A percentile compares a stretch with the other conserved stretches of the same genome.
Conservation (phyloP, 2,329 filamentous ascomycete genomes). For the Samsoniella hepiali region DNA sequence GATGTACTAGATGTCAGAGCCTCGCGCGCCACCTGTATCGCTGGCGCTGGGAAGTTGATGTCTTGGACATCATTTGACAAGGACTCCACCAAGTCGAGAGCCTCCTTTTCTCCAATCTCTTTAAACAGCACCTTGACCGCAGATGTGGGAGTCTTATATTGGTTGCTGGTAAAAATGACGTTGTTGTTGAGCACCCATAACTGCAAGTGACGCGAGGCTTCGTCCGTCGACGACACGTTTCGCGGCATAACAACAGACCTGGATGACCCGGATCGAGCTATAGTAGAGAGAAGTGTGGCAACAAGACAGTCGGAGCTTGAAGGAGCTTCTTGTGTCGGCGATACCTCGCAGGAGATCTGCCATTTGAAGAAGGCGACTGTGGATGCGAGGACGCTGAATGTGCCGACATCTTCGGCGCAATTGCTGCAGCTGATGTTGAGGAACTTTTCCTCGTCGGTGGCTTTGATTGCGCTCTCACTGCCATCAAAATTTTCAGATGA, state of each 20-base stretch:
- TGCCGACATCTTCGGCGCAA: conserved; percentile 47
- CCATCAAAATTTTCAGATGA: conserved; percentile 28
- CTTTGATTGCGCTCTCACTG: conserved; percentile 29
- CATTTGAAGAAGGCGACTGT: conserved; percentile 57
- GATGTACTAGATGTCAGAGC: conserved; percentile 47
- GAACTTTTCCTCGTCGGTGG: conserved; percentile 27
- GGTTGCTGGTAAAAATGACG: conserved; percentile 46
- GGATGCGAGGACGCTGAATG: conserved; percentile 42
- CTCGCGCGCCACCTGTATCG: conserved; percentile 44
- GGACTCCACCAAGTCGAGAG: conserved; percentile 47
- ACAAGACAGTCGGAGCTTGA: conserved; percentile 50
- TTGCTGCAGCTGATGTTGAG: conserved; percentile 44
- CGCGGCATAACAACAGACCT: conserved; percentile 51
- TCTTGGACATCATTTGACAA: conserved; percentile 58
- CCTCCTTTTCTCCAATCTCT: conserved; percentile 40
- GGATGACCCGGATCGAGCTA: conserved; percentile 55
- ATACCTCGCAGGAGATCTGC: conserved; percentile 45
- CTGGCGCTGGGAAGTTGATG: conserved; percentile 49
- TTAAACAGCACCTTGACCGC: conserved; percentile 56
- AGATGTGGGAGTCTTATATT: conserved; percentile 26
- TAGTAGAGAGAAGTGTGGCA: conserved; percentile 50
- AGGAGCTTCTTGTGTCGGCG: conserved; percentile 29
- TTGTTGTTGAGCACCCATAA: conserved; percentile 57
- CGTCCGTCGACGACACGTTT: neutral
- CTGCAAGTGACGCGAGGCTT: conserved; percentile 35